Evolutionary conservation across 495 filamentous ascomycete species (phyloP), one percentile per base, ranked within the genome.

Genomic region (Hypoxylon fragiforme): DNA sequence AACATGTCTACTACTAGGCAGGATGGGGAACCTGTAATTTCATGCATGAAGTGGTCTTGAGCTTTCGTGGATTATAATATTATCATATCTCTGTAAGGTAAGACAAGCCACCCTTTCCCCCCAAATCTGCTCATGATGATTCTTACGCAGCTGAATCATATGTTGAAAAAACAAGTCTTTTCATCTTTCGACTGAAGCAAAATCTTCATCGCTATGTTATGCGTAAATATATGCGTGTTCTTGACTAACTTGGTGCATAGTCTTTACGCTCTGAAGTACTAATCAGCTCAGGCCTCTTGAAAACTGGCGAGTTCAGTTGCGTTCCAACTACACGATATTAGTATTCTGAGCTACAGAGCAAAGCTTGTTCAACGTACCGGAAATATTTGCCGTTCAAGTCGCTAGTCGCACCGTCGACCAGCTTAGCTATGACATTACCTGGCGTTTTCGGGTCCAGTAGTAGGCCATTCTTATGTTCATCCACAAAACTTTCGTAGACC

Each of bases 181-280:
- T 95, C 90, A 94, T 92, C 90, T 94, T 92, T 94, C 90, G 80
- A 77, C 90, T 95, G 90, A 95, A 70, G 73, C 70, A 57, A 50
- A 47, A 67, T 40, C 28, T 40, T 12, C 46, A 44, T 32, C 50
- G 57, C 32, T 47, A 57, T 30, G 57, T 28, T 18, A 12, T 40
- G 28, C 14, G 24, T 3, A 49, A 31, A 15, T n/a, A 35, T 42
- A 4, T 9, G 6, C 34, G 3, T 31, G 40, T 12, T 55, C 14
- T 19, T 37, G 19, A 22, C 35, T 59, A 32, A 36, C 22, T 62
- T 58, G 30, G 36, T 50, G 45, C 30, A 15, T 36, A 19, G 14
- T 44, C 48, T 28, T 67, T 30, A 59, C 44, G 30, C 35, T 37
- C 32, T 35, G 38, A 15, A 34, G 35, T 19, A 42, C 46, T 31